Evolutionary conservation across 2,329 filamentous ascomycete species (phyloP).

Genomic region (Rhynchosporium graminicola): DNA sequence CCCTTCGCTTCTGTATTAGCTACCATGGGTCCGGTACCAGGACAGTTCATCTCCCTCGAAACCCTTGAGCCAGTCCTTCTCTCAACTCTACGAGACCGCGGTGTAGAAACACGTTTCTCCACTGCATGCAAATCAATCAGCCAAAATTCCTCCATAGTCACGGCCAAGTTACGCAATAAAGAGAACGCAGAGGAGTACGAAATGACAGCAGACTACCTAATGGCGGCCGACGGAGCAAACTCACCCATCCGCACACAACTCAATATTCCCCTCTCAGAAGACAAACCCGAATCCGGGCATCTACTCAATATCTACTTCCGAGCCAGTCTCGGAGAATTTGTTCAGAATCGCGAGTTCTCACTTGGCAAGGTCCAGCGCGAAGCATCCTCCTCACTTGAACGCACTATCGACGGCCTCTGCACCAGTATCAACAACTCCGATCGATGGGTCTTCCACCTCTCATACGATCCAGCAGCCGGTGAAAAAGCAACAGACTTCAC

Average conservation of each 20-base stretch:
- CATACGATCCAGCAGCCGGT: slow-evolving; percentile 31
- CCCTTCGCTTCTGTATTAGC: slow-evolving; percentile 7
- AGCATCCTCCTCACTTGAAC: background rate
- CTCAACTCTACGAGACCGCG: slow-evolving; percentile 39
- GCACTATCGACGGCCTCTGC: slow-evolving; percentile 23
- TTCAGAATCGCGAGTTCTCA: slow-evolving; percentile 40
- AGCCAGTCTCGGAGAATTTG: slow-evolving; percentile 37
- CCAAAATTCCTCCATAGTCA: slow-evolving; percentile 37
- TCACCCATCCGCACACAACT: slow-evolving; percentile 38
- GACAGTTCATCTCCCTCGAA: slow-evolving; percentile 39
- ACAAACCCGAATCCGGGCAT: slow-evolving; percentile 37
- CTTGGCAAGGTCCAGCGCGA: slow-evolving; percentile 39
- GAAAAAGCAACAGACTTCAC: slow-evolving; percentile 30
- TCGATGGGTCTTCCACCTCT: slow-evolving; percentile 38
- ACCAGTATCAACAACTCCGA: slow-evolving; percentile 37
- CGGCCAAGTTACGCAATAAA: slow-evolving; percentile 32
- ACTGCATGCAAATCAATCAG: slow-evolving; percentile 34
- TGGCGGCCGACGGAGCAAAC: slow-evolving; percentile 44
- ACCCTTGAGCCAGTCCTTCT: slow-evolving; percentile 45
- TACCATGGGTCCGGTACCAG: background rate
- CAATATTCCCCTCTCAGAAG: slow-evolving; percentile 36
- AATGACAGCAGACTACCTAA: slow-evolving; percentile 42
- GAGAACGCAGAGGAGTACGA: slow-evolving; percentile 15
- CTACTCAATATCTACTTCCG: slow-evolving; percentile 43
- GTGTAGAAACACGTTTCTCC: slow-evolving; percentile 42